These are phyloP conservation scores for Tolypocladium sp. DNA, from an alignment of 2,329 filamentous ascomycete species.

Conservation along the genomic window DNA sequence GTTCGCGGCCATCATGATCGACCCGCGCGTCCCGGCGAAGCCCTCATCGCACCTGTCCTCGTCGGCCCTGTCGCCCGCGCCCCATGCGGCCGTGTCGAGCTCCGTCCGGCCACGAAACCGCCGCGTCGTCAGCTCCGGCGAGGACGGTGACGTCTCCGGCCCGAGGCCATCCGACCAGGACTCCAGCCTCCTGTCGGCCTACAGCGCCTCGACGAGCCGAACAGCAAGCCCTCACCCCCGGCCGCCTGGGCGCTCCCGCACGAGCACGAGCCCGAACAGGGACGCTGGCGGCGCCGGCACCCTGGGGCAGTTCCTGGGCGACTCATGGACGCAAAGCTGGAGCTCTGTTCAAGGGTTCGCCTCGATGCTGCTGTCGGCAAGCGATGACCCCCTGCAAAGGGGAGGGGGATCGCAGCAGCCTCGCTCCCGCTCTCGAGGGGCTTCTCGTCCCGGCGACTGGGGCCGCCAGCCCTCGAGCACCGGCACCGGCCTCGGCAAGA, in stretches of 20 bases:
- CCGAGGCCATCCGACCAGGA: conserved; percentile 12
- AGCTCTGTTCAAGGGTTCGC: conserved; percentile 46
- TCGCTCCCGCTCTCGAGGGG: conserved; percentile 3
- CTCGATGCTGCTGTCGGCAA: conserved; percentile 27
- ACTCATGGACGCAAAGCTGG: conserved; percentile 46
- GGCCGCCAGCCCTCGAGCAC: conserved; percentile 8
- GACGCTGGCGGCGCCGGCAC: conserved; percentile 24
- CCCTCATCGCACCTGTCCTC: conserved; percentile 31
- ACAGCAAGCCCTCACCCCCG: conserved; percentile 39
- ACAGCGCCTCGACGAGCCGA: conserved; percentile 30
- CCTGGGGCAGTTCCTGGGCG: conserved; percentile 33
- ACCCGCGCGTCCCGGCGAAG: conserved; percentile 18
- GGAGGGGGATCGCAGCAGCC: background rate
- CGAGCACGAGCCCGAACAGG: conserved; percentile 13
- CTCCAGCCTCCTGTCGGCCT: conserved; percentile 18
- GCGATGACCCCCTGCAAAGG: conserved; percentile 10
- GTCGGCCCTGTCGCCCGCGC: conserved; percentile 33
- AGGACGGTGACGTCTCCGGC: conserved; percentile 20
- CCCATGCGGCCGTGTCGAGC: conserved; percentile 29
- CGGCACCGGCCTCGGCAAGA: conserved; percentile 9
- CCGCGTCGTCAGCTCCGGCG: conserved; percentile 26
- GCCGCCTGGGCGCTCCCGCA: conserved; percentile 28
- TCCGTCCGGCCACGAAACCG: conserved; percentile 42
- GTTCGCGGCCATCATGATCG: conserved; percentile 26
- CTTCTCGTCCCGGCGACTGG: conserved; percentile 11